Evolutionary conservation across 768 basidiomycete species (phyloP).

Genomic region (Porpolomopsis calyptriformis): DNA sequence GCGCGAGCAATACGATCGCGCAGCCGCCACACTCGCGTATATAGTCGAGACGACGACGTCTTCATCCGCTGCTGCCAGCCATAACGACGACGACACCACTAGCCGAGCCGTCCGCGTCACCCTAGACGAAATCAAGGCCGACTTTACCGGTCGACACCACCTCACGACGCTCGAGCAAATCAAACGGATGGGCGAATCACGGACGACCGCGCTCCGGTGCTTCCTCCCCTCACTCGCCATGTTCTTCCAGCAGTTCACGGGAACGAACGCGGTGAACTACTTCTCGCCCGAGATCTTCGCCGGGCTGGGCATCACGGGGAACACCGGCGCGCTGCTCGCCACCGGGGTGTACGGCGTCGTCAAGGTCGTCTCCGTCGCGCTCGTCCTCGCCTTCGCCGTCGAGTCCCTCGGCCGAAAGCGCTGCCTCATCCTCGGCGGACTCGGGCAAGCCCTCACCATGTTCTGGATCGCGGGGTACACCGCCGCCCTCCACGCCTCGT

Average conservation of each 20-base stretch:
- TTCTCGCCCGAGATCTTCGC: conserved; percentile 68
- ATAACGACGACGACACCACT: conserved; percentile 26
- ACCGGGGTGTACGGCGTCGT: conserved; percentile 62
- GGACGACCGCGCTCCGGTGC: conserved; percentile 25
- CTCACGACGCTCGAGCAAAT: conserved; percentile 27
- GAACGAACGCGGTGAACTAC: conserved; percentile 74
- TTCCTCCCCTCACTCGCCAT: conserved; percentile 79
- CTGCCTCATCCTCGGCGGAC: conserved; percentile 60
- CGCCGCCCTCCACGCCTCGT: conserved; percentile 66
- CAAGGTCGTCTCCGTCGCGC: conserved; percentile 53
- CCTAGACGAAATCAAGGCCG: conserved; percentile 38
- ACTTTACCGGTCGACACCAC: conserved; percentile 32
- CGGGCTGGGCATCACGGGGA: conserved; percentile 59
- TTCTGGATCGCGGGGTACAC: conserved; percentile 83
- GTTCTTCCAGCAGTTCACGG: conserved; percentile 77
- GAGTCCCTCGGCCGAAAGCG: conserved; percentile 60
- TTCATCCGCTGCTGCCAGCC: no score
- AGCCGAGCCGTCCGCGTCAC: conserved; percentile 24
- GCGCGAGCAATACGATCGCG: conserved; percentile 30
- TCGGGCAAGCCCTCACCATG: conserved; percentile 60
- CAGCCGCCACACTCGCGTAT: conserved; percentile 30
- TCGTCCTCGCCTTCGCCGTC: conserved; percentile 60
- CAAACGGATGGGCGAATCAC: conserved; percentile 33
- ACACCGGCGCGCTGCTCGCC: conserved; percentile 53
- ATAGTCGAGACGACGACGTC: conserved; percentile 20